Conservation (phyloP, 1,284 basidiomycete genomes). For the Mycena sp. region DNA sequence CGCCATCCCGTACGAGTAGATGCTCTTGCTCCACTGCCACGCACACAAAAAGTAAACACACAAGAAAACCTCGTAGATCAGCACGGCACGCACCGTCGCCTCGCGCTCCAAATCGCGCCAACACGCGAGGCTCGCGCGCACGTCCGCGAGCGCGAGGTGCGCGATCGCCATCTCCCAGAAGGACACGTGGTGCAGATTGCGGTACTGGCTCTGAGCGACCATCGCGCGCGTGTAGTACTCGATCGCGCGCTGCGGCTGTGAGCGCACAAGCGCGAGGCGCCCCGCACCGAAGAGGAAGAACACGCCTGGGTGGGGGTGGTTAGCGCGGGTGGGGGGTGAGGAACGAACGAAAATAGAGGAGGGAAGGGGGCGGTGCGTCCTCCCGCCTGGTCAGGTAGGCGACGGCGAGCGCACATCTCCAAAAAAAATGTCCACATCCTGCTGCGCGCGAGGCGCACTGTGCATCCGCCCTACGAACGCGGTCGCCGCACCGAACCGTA, state of each 20-base stretch:
- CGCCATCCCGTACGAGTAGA: conserved; percentile 80
- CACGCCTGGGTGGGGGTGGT: conserved; percentile 62
- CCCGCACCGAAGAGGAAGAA: conserved; percentile 97
- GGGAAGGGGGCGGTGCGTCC: too few species aligned
- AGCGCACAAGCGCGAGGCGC: conserved; percentile 80
- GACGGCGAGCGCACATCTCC: too few species aligned
- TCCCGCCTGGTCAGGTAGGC: too few species aligned
- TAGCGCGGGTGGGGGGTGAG: too few species aligned
- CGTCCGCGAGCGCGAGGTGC: conserved; percentile 71
- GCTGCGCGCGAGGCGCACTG: too few species aligned
- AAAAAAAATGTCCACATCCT: too few species aligned
- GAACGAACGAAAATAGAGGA: too few species aligned
- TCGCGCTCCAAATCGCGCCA: conserved; percentile 80
- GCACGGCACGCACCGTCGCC: conserved; percentile 62
- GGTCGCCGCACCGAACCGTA: too few species aligned
- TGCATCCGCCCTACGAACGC: too few species aligned
- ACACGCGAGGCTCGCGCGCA: conserved; percentile 63
- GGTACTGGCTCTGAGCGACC: conserved; percentile 70
- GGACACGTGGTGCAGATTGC: conserved; percentile 79
- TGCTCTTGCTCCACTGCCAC: conserved; percentile 86
- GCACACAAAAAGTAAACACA: neutral
- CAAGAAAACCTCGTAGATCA: neutral
- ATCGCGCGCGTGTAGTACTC: conserved; percentile 77
- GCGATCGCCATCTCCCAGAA: conserved; percentile 91
- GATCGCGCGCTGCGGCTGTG: conserved; percentile 81